These are phyloP conservation scores for Ceratocystis harringtonii DNA, from an alignment of 2,329 filamentous ascomycete genomes.

Conservation along the genomic window DNA sequence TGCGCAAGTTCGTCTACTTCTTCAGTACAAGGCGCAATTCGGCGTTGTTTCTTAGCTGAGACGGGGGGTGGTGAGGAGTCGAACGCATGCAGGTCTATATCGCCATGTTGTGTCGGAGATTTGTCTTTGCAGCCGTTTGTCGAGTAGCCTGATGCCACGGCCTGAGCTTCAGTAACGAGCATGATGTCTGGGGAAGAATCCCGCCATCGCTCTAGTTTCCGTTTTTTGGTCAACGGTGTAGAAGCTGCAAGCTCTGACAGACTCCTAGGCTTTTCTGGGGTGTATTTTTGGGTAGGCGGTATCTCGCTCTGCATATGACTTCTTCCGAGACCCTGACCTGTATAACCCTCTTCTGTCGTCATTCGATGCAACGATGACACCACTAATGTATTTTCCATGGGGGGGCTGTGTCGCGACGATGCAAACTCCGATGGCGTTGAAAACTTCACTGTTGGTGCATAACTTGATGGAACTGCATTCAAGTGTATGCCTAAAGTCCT, in stretches of 20 bases:
- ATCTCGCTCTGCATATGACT: neutral
- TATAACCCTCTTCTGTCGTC: neutral
- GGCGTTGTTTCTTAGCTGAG: conserved; percentile 1
- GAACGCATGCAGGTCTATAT: neutral
- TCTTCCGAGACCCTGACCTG: neutral
- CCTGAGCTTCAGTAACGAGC: neutral
- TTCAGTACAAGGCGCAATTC: neutral
- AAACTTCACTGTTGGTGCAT: neutral
- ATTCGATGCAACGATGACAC: neutral
- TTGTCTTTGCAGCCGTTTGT: too few relatives aligned
- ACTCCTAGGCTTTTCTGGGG: neutral
- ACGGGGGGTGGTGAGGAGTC: neutral
- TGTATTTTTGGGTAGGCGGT: neutral
- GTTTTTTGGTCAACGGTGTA: neutral
- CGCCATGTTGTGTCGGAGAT: neutral
- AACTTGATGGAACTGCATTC: conserved; percentile 1
- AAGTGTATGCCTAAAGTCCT: neutral
- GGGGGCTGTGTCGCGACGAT: neutral
- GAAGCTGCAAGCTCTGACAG: neutral
- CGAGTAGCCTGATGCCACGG: neutral
- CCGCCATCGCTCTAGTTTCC: neutral
- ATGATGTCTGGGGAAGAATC: conserved; percentile 5
- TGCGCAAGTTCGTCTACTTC: neutral
- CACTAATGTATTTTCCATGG: neutral
- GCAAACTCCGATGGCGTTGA: conserved; percentile 3